Base-by-base conservation (phyloP, 306 rosid genomes). In the Acacia acuminata region DNA sequence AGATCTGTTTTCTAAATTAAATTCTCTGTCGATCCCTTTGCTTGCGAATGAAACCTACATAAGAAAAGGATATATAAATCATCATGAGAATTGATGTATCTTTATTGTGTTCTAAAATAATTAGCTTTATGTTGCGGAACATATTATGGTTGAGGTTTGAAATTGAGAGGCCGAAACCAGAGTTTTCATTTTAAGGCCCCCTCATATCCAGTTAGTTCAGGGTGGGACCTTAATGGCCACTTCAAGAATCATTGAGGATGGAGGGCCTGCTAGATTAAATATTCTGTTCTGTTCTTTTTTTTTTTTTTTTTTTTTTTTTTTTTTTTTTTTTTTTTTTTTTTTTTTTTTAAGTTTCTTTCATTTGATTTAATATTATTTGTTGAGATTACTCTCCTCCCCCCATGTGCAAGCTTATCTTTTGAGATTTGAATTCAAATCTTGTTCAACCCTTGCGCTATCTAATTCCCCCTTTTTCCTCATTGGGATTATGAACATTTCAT, bases 401-500 rank as follows among this genome's bases (percentile, higher is more conserved):
- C 88, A 85, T 82, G 94, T 89, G 94, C 89, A 80, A 36, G 53
- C 86, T 32, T 45, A 14, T 73, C 80, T 60, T 63, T 82, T 32
- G 75, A 81, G 82, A 68, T 87, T 70, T 84, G 87, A 84, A 79
- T 87, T 81, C 84, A 81, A 82, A 84, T 75, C 61, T 75, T 56
- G 4, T 69, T 81, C 56, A 2, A 16, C 4, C 77, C 76, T 68
- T 69, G 76, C 78, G 71, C 76, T 67, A 13, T 44, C 14, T 56
- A 22, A n/a, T 22, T 27, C 25, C 73, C n/a, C 43, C 67, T 60
- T 53, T 63, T 43, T 61, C 65, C 38, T 61, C 75, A 40, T 80
- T 81, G 73, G 80, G 74, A 80, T 30, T 36, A 65, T 86, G 60
- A 61, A 77, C 71, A 63, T 66, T 3, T 50, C 64, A 22, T 11